Percentiles rank a stretch among this genome's conserved stretches.
phyloP scores from a whole-genome alignment of 805 yeast genomes.

The Yamadazyma laniorum region DNA sequence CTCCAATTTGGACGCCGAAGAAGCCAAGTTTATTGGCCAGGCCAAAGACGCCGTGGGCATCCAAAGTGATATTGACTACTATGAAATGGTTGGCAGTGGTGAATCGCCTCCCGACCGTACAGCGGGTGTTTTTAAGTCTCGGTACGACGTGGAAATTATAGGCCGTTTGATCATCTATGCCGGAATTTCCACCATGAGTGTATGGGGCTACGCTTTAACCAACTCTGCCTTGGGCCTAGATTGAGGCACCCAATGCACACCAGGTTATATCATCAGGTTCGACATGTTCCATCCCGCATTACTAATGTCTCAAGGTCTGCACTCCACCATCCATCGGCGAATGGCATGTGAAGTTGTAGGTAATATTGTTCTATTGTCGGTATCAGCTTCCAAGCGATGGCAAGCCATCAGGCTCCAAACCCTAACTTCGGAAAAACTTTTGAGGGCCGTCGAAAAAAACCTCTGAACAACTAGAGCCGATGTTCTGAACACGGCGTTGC shows the following conservation, averaged over 20 bases:
- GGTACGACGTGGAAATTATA: conserved; percentile 73
- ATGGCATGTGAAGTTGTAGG: too few relatives aligned
- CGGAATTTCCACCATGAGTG: conserved; percentile 66
- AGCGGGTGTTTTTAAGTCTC: conserved; percentile 50
- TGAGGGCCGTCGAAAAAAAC: too few relatives aligned
- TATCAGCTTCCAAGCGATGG: too few relatives aligned
- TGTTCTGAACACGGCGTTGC: too few relatives aligned
- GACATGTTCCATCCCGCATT: neutral
- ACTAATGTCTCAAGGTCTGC: too few relatives aligned
- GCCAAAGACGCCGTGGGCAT: conserved; percentile 36
- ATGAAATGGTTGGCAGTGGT: conserved; percentile 35
- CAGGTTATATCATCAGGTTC: too few relatives aligned
- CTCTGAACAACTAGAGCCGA: too few relatives aligned
- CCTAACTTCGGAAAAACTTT: too few relatives aligned
- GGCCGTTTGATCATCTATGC: conserved; percentile 78
- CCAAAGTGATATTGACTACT: conserved; percentile 39
- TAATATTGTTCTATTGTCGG: too few relatives aligned
- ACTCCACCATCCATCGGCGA: too few relatives aligned
- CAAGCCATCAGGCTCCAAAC: too few relatives aligned
- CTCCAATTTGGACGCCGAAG: conserved; percentile 31
- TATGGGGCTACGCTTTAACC: conserved; percentile 38
- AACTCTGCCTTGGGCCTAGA: conserved; percentile 15
- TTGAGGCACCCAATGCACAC: too few relatives aligned
- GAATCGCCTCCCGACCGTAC: conserved; percentile 13
- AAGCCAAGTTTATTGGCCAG: conserved; percentile 16